phyloP scores from a whole-genome alignment of 108 stramenopile species.

The Nitzschia putrida region DNA sequence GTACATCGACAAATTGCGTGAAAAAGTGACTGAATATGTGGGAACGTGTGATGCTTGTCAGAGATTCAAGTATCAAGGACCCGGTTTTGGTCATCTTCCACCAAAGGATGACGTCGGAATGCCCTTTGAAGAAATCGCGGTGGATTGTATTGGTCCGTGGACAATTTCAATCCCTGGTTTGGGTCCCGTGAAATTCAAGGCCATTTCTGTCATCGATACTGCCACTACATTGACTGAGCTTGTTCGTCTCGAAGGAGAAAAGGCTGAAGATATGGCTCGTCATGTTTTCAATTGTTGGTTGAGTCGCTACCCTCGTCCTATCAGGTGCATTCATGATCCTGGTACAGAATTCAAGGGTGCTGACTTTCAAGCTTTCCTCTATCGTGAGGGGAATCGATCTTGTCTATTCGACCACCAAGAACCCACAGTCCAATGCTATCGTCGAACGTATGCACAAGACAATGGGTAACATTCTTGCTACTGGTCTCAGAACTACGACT shows the following conservation, averaged over 20 bases:
- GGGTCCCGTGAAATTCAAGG: too few relatives aligned
- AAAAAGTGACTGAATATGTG: background rate
- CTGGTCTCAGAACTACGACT: conserved; percentile 8
- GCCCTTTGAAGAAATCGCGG: conserved; percentile 36
- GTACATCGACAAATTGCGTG: too few relatives aligned
- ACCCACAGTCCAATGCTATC: conserved; percentile 45
- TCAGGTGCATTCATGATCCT: conserved; percentile 24
- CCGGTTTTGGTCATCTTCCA: background rate
- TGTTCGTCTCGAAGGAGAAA: conserved; percentile 26
- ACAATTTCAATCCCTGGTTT: conserved; percentile 25
- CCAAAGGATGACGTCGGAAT: background rate
- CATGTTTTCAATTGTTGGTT: conserved; percentile 30
- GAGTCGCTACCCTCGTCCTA: conserved; percentile 35
- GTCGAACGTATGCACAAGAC: conserved; percentile 41
- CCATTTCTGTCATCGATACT: conserved; percentile 42
- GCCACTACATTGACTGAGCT: conserved; percentile 32
- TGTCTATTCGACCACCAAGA: conserved; percentile 32
- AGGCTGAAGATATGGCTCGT: conserved; percentile 2
- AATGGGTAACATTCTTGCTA: conserved; percentile 32
- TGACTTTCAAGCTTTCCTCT: too few relatives aligned
- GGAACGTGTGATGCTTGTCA: conserved; percentile 18
- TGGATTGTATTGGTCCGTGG: conserved; percentile 49
- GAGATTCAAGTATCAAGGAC: too few relatives aligned
- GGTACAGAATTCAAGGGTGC: too few relatives aligned
- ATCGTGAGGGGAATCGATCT: too few relatives aligned